Evolutionary conservation across 176 grass and related monocot genomes (phyloP).

Genomic region (Aegilops speltoides): DNA sequence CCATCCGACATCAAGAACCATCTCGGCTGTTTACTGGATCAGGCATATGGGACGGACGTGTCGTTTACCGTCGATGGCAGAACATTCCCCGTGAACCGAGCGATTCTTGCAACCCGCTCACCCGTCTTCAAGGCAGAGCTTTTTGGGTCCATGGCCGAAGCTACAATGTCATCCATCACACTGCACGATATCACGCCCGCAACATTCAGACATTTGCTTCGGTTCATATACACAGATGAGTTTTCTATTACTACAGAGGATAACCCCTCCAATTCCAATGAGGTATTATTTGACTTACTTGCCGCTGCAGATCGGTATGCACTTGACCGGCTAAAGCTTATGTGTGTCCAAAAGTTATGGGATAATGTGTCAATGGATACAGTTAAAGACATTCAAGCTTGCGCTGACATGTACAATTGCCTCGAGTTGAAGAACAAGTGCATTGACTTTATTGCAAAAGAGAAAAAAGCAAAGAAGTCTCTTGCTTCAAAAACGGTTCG

Average conservation of each 20-base stretch:
- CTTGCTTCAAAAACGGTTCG: conserved; percentile 13
- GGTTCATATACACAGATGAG: conserved; percentile 48
- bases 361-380: conserved; percentile 30
- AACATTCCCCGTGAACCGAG: conserved; percentile 8
- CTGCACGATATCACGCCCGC: conserved; percentile 4
- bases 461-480: conserved; percentile 18
- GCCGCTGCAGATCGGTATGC: conserved; percentile 55
- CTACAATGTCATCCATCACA: not conserved
- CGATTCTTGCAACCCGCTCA: conserved; percentile 11
- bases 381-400: conserved; percentile 16
- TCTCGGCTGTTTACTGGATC: too few relatives aligned
- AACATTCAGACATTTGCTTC: conserved; percentile 37
- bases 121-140: conserved; percentile 32
- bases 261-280: not conserved
- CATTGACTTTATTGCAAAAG: conserved; percentile 31
- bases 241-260: not conserved
- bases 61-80: not conserved
- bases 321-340: conserved; percentile 48
- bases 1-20: too few relatives aligned
- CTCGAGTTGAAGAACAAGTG: conserved; percentile 45
- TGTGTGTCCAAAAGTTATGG: conserved; percentile 40
- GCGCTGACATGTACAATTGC: conserved; percentile 48
- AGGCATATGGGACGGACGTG: too few relatives aligned
- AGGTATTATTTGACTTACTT: not conserved
- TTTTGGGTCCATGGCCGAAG: conserved; percentile 23